Evolutionary conservation across 2,329 filamentous ascomycete species (phyloP).

Genomic region (Colletotrichum sp.): DNA sequence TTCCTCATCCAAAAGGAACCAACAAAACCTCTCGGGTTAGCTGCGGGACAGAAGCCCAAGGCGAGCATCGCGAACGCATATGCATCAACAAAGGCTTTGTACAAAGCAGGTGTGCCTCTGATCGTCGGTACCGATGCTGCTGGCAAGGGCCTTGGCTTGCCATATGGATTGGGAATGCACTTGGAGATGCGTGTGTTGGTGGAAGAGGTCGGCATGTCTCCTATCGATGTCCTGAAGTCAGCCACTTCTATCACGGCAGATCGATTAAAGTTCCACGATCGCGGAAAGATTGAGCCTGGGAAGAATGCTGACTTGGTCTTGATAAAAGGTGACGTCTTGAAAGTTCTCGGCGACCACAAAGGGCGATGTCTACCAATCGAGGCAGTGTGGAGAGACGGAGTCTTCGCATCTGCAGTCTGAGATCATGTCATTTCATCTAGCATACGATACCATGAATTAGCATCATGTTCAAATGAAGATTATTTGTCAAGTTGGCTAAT

Average conservation of each 20-base stretch:
- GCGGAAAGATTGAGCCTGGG: conserved; percentile 11
- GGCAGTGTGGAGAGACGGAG: too few relatives aligned
- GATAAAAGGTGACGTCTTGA: conserved; percentile 18
- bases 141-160: conserved; percentile 10
- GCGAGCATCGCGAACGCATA: conserved; percentile 21
- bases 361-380: too few relatives aligned
- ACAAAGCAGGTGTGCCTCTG: conserved; percentile 15
- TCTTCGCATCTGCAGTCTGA: too few relatives aligned
- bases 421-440: too few relatives aligned
- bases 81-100: conserved; percentile 14
- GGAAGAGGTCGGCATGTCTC: conserved; percentile 17
- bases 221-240: conserved; percentile 18
- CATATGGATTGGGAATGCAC: conserved; percentile 19
- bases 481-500: too few relatives aligned
- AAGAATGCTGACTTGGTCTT: conserved; percentile 21
- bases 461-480: too few relatives aligned
- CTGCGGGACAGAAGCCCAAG: neutral
- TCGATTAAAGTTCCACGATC: conserved; percentile 15
- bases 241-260: conserved; percentile 20
- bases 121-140: conserved; percentile 23
- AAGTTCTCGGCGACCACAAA: neutral
- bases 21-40: neutral
- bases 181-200: conserved; percentile 22
- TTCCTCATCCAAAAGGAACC: neutral
- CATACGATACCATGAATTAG: too few relatives aligned